Conservation (phyloP, 768 basidiomycete species). For the Leccinum barrowsii region DNA sequence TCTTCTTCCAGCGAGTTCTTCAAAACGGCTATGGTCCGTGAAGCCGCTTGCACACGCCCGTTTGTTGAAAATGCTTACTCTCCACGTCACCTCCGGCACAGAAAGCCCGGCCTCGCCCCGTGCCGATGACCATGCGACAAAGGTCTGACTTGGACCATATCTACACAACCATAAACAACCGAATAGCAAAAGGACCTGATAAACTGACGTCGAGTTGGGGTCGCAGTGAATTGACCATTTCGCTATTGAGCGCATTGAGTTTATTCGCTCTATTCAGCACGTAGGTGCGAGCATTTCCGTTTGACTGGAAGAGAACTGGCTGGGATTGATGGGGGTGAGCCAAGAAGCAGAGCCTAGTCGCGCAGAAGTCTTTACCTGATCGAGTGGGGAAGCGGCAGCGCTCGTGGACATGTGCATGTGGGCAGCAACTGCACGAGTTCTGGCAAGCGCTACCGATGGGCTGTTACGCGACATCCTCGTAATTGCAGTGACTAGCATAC, state of each 20-base stretch:
- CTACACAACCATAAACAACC: slow-evolving; percentile 35
- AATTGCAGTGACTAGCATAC: slow-evolving; percentile 27
- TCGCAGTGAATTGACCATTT: slow-evolving; percentile 70
- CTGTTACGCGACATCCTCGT: slow-evolving; percentile 30
- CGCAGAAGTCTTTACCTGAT: slow-evolving; percentile 19
- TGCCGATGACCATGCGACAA: slow-evolving; percentile 68
- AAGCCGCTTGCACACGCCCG: slow-evolving; percentile 1
- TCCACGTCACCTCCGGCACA: slow-evolving; percentile 95
- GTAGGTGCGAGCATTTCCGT: slow-evolving; percentile 60
- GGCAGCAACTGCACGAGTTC: slow-evolving; percentile 31
- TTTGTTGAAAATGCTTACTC: slow-evolving; percentile 46
- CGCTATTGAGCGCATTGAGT: slow-evolving; percentile 76
- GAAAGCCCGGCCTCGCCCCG: slow-evolving; percentile 73
- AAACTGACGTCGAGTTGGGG: slow-evolving; percentile 70
- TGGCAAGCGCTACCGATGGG: slow-evolving; percentile 25
- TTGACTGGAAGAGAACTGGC: slow-evolving; percentile 69
- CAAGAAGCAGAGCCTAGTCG: neutral
- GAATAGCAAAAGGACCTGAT: neutral
- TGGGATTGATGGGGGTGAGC: slow-evolving; percentile 22
- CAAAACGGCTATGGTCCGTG: slow-evolving; percentile 48
- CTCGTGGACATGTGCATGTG: slow-evolving; percentile 39
- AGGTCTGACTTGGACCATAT: slow-evolving; percentile 74
- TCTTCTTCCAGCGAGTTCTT: slow-evolving; percentile 44
- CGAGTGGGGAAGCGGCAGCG: slow-evolving; percentile 10
- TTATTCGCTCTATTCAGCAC: slow-evolving; percentile 77